Evolutionary conservation across 805 yeast genomes (phyloP), one percentile per base, ranked within the genome.

Genomic region (Cyberlindnera euphorbiiphila): DNA sequence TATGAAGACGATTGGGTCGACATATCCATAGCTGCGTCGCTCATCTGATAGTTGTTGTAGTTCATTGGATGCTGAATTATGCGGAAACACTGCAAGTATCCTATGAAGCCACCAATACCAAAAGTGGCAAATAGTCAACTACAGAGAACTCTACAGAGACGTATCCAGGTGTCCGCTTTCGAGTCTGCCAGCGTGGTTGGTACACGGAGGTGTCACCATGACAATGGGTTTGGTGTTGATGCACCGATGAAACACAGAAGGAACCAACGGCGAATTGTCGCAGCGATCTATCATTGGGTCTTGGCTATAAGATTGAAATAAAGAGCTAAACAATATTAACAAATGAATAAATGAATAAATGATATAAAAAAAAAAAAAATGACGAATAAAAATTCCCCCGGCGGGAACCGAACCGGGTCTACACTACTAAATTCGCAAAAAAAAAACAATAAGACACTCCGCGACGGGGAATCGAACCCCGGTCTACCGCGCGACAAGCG

Each of bases 401-500:
- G n/a, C n/a, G n/a, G n/a, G n/a, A n/a, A n/a, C n/a, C n/a, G n/a
- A n/a, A n/a, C 34, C 34, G 31, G 31, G 23, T 17, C 20, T 19
- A 9, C 25, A 19, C 20, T 14, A 9, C 9, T 9, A 8, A 6
- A 9, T 6, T 12, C 21, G 6, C 18, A 19, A 24, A 21, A 25
- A 2, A 19, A 15, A 16, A 37, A 39, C 32, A 40, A 42, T n/a
- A n/a, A 37, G 27, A 28, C 23, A 34, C 54, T 50, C 54, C 54
- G 54, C 47, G 52, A 50, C 54, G 52, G 54, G 54, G 54, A 50
- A 50, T 50, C 41, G 54, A 50, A 50, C 54, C 54, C 54, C 52
- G 54, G 50, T 50, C 54, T 42, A 39, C 54, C 54, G 43, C 47
- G 54, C 54, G 54, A 50, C 54, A 50, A 50, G 47, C 54, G 54